A percentile compares a stretch with the other conserved stretches of the same genome.
These are phyloP conservation scores for Colletotrichum neosansevieriae DNA, from an alignment of 2,329 filamentous ascomycete genomes.

Conservation along the genomic window DNA sequence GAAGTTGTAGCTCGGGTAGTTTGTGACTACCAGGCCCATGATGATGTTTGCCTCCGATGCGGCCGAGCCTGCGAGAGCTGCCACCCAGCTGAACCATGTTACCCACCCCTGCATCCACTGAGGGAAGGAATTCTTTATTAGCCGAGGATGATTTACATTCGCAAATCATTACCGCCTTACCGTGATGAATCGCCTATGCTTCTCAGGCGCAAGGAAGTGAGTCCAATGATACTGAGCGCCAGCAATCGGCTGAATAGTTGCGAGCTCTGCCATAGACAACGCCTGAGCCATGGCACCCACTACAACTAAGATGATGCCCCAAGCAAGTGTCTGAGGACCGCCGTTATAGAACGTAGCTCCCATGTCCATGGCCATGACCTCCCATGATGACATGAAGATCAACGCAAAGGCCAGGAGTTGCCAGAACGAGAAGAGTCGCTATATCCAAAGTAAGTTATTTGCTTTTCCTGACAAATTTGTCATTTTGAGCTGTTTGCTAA, in stretches of 20 bases:
- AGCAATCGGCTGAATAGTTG: conserved; percentile 43
- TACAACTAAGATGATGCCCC: conserved; percentile 35
- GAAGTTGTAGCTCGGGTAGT: conserved; percentile 32
- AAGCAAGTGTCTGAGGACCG: conserved; percentile 35
- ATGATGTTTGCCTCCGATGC: conserved; percentile 39
- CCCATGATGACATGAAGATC: conserved; percentile 39
- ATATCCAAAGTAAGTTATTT: not conserved
- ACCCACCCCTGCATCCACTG: conserved; percentile 40
- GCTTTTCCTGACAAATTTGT: not conserved
- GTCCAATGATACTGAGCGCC: conserved; percentile 44
- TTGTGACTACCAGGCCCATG: conserved; percentile 36
- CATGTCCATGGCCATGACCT: conserved; percentile 40
- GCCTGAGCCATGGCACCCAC: conserved; percentile 36
- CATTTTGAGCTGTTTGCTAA: not conserved
- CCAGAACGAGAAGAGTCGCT: conserved; percentile 37
- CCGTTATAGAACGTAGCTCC: conserved; percentile 35
- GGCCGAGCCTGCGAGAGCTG: conserved; percentile 30
- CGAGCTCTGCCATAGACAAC: conserved; percentile 43
- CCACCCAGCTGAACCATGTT: conserved; percentile 38
- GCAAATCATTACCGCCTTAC: not conserved
- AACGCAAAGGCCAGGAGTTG: conserved; percentile 32
- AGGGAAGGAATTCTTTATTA: not conserved
- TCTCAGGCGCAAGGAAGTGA: conserved; percentile 33
- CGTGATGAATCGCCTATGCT: conserved; percentile 35
- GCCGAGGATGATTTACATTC: not conserved